phyloP scores from a whole-genome alignment of 2,329 filamentous ascomycete species.

The Thielaviopsis euricoi region DNA sequence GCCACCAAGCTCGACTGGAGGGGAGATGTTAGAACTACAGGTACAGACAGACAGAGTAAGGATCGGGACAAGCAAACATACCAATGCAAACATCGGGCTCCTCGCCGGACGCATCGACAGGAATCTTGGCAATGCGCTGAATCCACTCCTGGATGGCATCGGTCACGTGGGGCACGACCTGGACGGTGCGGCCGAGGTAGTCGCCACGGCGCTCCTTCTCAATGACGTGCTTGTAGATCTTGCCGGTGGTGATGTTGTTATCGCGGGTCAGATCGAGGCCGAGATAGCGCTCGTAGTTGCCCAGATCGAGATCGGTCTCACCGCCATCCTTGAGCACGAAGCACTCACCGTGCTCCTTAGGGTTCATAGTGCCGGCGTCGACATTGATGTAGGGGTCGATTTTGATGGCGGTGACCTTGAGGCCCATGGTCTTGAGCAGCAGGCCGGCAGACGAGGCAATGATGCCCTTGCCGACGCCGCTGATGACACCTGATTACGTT shows the following conservation, averaged over 20 bases:
- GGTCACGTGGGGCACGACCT: slow-evolving; percentile 85
- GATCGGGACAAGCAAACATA: too few relatives aligned
- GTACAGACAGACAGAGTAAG: background rate
- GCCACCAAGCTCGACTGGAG: slow-evolving; percentile 26
- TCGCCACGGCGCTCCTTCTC: slow-evolving; percentile 50
- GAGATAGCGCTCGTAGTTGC: slow-evolving; percentile 34
- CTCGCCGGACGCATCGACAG: slow-evolving; percentile 69
- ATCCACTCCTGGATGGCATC: slow-evolving; percentile 90
- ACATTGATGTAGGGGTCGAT: slow-evolving; percentile 35
- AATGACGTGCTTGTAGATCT: slow-evolving; percentile 84
- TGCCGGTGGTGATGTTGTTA: slow-evolving; percentile 95
- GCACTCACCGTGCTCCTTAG: slow-evolving; percentile 57
- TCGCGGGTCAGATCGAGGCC: slow-evolving; percentile 67
- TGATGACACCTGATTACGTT: slow-evolving; percentile 20
- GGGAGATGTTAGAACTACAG: slow-evolving; percentile 15
- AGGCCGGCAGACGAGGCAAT: slow-evolving; percentile 52
- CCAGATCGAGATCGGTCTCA: slow-evolving; percentile 39
- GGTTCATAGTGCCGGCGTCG: slow-evolving; percentile 21
- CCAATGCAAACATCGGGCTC: slow-evolving; percentile 87
- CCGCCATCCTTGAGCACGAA: slow-evolving; percentile 78
- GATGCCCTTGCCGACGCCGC: slow-evolving; percentile 31
- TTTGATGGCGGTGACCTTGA: slow-evolving; percentile 46
- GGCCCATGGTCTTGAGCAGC: slow-evolving; percentile 50
- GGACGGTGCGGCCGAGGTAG: slow-evolving; percentile 78
- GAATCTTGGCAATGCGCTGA: slow-evolving; percentile 65